A percentile compares a stretch with the other conserved stretches of the same genome.
Conservation (phyloP, 2,329 filamentous ascomycete species). For the Orbilia blumenaviensis region DNA sequence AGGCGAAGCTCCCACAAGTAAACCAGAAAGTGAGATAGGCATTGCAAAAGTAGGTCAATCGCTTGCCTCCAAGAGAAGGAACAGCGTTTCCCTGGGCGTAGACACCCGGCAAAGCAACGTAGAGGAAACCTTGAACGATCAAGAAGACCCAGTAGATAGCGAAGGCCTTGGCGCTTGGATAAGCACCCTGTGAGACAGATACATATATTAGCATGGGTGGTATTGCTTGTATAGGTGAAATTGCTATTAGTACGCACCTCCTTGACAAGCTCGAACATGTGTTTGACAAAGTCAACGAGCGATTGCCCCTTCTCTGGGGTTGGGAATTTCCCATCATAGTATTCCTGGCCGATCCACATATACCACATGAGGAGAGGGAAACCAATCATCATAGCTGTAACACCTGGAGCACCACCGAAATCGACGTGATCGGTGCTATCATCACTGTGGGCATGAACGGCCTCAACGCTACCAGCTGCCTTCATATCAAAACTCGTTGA, state of each 20-base stretch:
- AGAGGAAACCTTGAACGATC: conserved; percentile 81
- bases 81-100: conserved; percentile 89
- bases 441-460: conserved; percentile 56
- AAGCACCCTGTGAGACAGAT: conserved; percentile 69
- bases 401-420: conserved; percentile 87
- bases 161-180: conserved; percentile 84
- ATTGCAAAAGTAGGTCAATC: conserved; percentile 94
- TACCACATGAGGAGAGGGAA: conserved; percentile 99
- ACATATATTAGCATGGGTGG: not conserved
- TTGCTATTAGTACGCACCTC: conserved; percentile 62
- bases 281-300: conserved; percentile 74
- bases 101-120: conserved; percentile 86
- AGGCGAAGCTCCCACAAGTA: conserved; percentile 76
- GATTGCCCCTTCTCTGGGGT: conserved; percentile 72
- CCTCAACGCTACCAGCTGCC: conserved; percentile 43
- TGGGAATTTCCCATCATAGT: conserved; percentile 87
- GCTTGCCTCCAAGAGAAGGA: conserved; percentile 80
- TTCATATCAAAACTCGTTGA: conserved; percentile 50
- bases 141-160: conserved; percentile 94
- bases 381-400: conserved; percentile 83
- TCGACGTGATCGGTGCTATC: conserved; percentile 69
- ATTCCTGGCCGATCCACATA: conserved; percentile 97
- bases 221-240: not conserved
- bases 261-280: conserved; percentile 78
- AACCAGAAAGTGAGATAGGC: conserved; percentile 86